A percentile compares a stretch with the other conserved stretches of the same genome.
These are phyloP conservation scores for Pseudogymnoascus verrucosus DNA, from an alignment of 2,329 filamentous ascomycete genomes.

Conservation along the genomic window DNA sequence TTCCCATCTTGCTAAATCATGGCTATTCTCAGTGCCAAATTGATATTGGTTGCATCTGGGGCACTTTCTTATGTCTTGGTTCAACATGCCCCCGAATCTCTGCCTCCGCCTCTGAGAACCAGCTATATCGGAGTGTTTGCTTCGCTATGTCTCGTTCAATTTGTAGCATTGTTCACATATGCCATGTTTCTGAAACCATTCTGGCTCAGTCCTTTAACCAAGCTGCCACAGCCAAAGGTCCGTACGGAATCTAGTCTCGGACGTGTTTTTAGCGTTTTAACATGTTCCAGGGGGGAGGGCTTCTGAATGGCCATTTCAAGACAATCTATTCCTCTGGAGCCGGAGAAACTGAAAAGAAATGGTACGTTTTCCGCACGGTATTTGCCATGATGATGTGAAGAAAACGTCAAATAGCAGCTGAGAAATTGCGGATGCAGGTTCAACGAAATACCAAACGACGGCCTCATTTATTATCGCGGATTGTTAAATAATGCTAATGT, in stretches of 20 bases:
- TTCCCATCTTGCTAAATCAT: too few relatives aligned
- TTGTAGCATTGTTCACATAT: constrained; percentile 32
- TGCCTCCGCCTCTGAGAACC: too few relatives aligned
- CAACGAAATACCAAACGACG: constrained; percentile 54
- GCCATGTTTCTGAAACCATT: constrained; percentile 46
- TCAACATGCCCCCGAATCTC: too few relatives aligned
- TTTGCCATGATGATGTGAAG: too few relatives aligned
- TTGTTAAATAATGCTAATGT: constrained; percentile 56
- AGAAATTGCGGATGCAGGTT: constrained; percentile 35
- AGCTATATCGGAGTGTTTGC: constrained; percentile 31
- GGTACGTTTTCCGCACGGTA: constrained; percentile 16
- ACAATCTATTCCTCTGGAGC: constrained; percentile 32
- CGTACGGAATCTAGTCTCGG: constrained; percentile 18
- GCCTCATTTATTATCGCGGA: constrained; percentile 58
- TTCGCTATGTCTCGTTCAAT: constrained; percentile 32
- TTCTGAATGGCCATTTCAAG: constrained; percentile 38
- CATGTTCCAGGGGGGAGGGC: constrained; percentile 28
- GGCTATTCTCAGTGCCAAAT: too few relatives aligned
- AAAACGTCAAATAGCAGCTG: too few relatives aligned
- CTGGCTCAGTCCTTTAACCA: constrained; percentile 45
- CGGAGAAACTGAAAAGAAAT: constrained; percentile 32
- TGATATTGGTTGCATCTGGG: too few relatives aligned
- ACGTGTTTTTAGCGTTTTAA: background rate
- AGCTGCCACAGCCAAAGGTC: constrained; percentile 46
- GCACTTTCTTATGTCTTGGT: too few relatives aligned